A percentile compares a stretch with the other conserved stretches of the same genome.
phyloP scores from a whole-genome alignment of 2,329 filamentous ascomycete species.

The Penicillium hesseltinei region DNA sequence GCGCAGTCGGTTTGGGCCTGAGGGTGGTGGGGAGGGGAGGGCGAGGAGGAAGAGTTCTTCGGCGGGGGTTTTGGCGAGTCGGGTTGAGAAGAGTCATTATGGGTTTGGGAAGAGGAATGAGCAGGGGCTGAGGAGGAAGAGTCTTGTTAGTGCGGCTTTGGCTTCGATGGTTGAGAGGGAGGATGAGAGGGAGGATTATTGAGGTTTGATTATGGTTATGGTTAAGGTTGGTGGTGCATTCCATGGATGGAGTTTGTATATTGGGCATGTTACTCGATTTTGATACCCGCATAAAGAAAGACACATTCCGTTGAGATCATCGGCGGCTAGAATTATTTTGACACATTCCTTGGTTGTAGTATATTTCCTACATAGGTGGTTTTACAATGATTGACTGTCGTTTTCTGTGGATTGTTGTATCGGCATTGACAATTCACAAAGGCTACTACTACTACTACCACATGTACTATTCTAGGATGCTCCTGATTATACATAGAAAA shows the following conservation, averaged over 20 bases:
- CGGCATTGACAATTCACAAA: not conserved
- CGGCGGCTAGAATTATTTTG: not conserved
- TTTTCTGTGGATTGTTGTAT: not conserved
- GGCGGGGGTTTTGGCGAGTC: slow-evolving; percentile 25
- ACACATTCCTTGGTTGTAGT: not conserved
- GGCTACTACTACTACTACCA: too few relatives aligned
- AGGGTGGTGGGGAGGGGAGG: slow-evolving; percentile 10
- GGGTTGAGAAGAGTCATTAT: slow-evolving; percentile 37
- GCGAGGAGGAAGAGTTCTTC: slow-evolving; percentile 32
- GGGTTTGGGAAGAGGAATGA: slow-evolving; percentile 33
- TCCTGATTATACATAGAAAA: too few relatives aligned
- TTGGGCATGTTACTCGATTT: not conserved
- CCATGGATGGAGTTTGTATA: not conserved
- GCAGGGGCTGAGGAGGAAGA: slow-evolving; percentile 38
- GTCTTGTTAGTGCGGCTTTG: slow-evolving; percentile 40
- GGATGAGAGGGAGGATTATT: slow-evolving; percentile 21
- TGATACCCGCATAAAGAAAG: not conserved
- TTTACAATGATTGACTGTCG: not conserved
- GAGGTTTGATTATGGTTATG: not conserved
- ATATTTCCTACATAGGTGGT: not conserved
- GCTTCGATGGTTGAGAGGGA: slow-evolving; percentile 34
- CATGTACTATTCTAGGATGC: too few relatives aligned
- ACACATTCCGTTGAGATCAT: not conserved
- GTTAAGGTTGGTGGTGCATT: not conserved
- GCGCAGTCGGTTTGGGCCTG: slow-evolving; percentile 31